Conservation (phyloP, 2,329 filamentous ascomycete species). For the Xylariaceae sp. region DNA sequence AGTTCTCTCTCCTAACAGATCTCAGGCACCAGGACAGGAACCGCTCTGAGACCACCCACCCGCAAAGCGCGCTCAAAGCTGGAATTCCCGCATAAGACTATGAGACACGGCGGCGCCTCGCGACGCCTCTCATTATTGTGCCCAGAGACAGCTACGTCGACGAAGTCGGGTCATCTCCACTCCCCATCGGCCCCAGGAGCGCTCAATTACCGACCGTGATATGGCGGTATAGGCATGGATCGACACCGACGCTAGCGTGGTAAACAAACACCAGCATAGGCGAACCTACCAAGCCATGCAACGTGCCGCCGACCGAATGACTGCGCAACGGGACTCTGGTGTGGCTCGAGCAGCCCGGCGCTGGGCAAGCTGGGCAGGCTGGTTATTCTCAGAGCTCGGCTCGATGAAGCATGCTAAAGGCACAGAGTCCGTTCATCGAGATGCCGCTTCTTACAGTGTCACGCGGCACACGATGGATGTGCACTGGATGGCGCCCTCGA, state of each 20-base stretch:
- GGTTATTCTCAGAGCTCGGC: too few species aligned
- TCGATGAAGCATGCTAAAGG: too few species aligned
- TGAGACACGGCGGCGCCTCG: neutral
- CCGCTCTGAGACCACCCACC: neutral
- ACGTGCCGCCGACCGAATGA: too few species aligned
- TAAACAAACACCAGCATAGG: neutral
- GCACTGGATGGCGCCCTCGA: conserved; percentile 4
- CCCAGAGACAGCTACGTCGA: neutral
- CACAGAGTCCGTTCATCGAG: neutral
- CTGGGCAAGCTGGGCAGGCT: too few species aligned
- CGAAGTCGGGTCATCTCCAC: neutral
- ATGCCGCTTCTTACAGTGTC: neutral
- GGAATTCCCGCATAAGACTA: neutral
- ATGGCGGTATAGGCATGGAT: neutral
- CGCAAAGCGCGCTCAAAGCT: neutral
- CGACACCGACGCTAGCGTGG: neutral
- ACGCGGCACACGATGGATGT: neutral
- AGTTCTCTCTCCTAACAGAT: conserved; percentile 5
- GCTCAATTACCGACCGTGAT: conserved; percentile 3
- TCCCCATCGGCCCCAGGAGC: neutral
- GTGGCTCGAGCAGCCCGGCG: too few species aligned
- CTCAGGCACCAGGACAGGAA: neutral
- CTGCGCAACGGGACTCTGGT: too few species aligned
- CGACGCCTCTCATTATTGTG: neutral
- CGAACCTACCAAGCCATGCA: too few species aligned